Conservation (phyloP, 2,329 filamentous ascomycete species). For the Neonectria coccinea region DNA sequence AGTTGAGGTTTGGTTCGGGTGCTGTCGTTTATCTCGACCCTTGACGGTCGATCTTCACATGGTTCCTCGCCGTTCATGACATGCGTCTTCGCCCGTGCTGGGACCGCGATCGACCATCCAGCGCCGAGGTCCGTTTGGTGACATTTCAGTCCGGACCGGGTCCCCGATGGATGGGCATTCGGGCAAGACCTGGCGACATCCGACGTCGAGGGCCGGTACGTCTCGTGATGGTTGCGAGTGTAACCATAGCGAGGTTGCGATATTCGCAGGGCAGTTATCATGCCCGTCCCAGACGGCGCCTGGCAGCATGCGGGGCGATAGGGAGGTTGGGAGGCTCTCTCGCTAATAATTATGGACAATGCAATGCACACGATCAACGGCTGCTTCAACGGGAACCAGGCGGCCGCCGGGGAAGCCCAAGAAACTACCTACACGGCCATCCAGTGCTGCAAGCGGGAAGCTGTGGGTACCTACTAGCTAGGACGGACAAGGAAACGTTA, state of each 20-base stretch:
- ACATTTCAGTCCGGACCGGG: background rate
- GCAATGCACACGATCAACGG: background rate
- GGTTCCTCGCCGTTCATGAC: background rate
- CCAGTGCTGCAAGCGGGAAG: background rate
- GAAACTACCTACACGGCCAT: background rate
- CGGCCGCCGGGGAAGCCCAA: background rate
- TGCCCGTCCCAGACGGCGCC: background rate
- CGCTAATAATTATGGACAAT: conserved; percentile 1
- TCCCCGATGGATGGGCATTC: background rate
- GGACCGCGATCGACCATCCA: background rate
- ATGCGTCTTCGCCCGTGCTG: conserved; percentile 1
- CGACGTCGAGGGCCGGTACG: background rate
- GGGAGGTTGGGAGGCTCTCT: background rate
- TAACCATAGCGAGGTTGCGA: conserved; percentile 1
- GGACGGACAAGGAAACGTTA: conserved; percentile 22
- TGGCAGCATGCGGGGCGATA: background rate
- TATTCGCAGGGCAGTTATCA: background rate
- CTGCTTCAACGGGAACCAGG: background rate
- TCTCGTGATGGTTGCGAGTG: background rate
- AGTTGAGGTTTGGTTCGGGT: background rate
- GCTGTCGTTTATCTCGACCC: conserved; percentile 4
- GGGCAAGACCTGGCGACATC: conserved; percentile 2
- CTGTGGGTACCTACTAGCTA: no score
- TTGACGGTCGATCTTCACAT: conserved; percentile 3
- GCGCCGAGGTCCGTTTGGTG: background rate